Evolutionary conservation across 2,329 filamentous ascomycete species (phyloP), one percentile per base, ranked within the genome.

Genomic region (Acephala macrosclerotiorum): DNA sequence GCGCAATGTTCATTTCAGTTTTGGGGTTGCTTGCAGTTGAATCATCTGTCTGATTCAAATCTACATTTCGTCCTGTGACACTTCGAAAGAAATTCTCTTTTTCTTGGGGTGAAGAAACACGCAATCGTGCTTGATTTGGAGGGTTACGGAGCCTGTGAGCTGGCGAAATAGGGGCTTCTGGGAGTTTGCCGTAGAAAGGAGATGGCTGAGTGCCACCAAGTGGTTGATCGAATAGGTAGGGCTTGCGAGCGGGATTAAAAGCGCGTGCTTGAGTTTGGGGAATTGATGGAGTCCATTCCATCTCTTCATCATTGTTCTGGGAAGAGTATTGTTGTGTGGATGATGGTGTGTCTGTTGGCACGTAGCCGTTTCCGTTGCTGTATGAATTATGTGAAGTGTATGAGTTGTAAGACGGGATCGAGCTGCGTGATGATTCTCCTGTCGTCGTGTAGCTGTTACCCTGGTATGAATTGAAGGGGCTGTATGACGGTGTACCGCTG

Each of bases 241-340:
- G 82, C 69, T 77, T 78, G 70, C 40, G 81, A 76, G 55, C 79
- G 76, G 53, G 82, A 66, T 80, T 83, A 73, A 89, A 88, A 9
- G 85, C 85, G 61, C 85, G 84, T 66, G 88, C 79, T 58, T 81
- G 79, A n/a, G 84, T 83, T 33, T 81, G 79, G 11, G 66, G 57
- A 9, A 64, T 58, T n/a, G 87, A 87, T 0, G 89, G 89, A 2
- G 88, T 86, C 88, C 91, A 93, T 73, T 94, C 91, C 91, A 94
- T 94, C 63, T 70, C 67, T 35, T 74, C 72, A 20, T 38, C 60
- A 22, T 62, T 65, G n/a, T 61, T 38, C 29, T n/a, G n/a, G n/a
- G 58, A 9, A 42, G 55, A 38, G 9, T 45, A 38, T 51, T 58
- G 40, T 20, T 51, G 60, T 11, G 55, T 40, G 38, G 35, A n/a